phyloP scores from a whole-genome alignment of 768 basidiomycete species.

The Boletus sp. region DNA sequence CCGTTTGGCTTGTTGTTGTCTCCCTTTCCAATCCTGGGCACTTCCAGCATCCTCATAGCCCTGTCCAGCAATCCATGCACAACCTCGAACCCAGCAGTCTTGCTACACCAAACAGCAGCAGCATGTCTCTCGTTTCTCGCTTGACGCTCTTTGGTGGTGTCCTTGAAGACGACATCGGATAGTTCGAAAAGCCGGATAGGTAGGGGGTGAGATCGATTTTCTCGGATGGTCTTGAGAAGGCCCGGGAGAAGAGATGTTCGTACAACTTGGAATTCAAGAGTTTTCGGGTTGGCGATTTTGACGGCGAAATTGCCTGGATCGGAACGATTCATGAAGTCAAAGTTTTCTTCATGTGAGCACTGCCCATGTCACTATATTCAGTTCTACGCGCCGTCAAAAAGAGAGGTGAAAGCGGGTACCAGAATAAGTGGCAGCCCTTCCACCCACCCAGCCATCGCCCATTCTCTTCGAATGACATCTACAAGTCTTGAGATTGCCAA shows the following conservation, averaged over 20 bases:
- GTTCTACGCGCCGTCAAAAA: background rate
- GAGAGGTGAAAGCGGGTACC: slow-evolving; percentile 39
- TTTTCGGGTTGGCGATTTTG: slow-evolving; percentile 95
- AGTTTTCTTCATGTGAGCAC: slow-evolving; percentile 99
- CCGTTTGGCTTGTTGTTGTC: slow-evolving; percentile 62
- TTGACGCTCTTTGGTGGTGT: slow-evolving; percentile 70
- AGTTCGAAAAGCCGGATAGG: slow-evolving; percentile 94
- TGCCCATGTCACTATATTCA: slow-evolving; percentile 30
- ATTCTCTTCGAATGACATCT: slow-evolving; percentile 85
- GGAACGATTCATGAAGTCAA: slow-evolving; percentile 82
- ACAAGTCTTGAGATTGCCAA: slow-evolving; percentile 84
- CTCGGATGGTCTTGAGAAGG: slow-evolving; percentile 92
- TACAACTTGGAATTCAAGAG: slow-evolving; percentile 96
- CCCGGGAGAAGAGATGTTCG: slow-evolving; percentile 95
- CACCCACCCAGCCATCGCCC: slow-evolving; percentile 93
- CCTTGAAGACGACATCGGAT: slow-evolving; percentile 91
- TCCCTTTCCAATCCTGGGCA: slow-evolving; percentile 66
- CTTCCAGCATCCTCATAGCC: slow-evolving; percentile 93
- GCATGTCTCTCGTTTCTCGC: slow-evolving; percentile 86
- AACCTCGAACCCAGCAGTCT: slow-evolving; percentile 94
- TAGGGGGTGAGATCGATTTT: slow-evolving; percentile 90
- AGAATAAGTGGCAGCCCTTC: slow-evolving; percentile 94
- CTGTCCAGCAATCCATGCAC: slow-evolving; percentile 93
- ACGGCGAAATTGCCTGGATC: slow-evolving; percentile 83
- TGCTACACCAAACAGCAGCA: slow-evolving; percentile 93